These are phyloP conservation scores for Psilocybe subaeruginosa DNA, from an alignment of 768 basidiomycete species.

Conservation along the genomic window DNA sequence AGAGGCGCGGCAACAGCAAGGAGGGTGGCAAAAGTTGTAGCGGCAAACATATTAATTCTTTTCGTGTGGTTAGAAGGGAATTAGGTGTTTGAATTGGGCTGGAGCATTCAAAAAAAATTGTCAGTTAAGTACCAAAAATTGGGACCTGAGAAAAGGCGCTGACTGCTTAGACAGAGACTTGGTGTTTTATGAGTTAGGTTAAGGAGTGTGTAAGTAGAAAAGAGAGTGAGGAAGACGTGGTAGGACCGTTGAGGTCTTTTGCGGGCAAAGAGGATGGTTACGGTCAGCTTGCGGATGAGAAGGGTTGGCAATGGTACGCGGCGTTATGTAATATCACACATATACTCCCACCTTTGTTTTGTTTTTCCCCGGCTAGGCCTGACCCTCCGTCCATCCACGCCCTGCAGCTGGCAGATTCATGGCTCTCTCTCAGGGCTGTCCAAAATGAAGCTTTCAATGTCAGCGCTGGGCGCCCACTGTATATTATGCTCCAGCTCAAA, in stretches of 20 bases:
- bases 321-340: not conserved
- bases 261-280: conserved; percentile 4
- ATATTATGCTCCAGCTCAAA: too few species aligned
- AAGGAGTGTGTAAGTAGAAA: conserved; percentile 17
- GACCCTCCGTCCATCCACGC: too few species aligned
- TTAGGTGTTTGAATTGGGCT: conserved; percentile 3
- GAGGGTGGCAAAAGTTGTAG: conserved; percentile 39
- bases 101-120: not conserved
- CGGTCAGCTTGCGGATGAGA: not conserved
- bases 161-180: not conserved
- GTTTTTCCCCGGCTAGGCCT: not conserved
- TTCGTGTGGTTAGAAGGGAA: not conserved
- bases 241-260: conserved; percentile 9
- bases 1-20: conserved; percentile 38
- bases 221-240: conserved; percentile 10
- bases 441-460: too few species aligned
- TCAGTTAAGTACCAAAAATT: not conserved
- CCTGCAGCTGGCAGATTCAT: too few species aligned
- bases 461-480: too few species aligned
- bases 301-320: not conserved
- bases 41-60: conserved; percentile 37
- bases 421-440: too few species aligned
- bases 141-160: not conserved
- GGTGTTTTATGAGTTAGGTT: not conserved
- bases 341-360: not conserved